A percentile compares a stretch with the other conserved stretches of the same genome.
These are phyloP conservation scores for Rhodotorula diobovata DNA, from an alignment of 768 basidiomycete genomes.

Conservation along the genomic window DNA sequence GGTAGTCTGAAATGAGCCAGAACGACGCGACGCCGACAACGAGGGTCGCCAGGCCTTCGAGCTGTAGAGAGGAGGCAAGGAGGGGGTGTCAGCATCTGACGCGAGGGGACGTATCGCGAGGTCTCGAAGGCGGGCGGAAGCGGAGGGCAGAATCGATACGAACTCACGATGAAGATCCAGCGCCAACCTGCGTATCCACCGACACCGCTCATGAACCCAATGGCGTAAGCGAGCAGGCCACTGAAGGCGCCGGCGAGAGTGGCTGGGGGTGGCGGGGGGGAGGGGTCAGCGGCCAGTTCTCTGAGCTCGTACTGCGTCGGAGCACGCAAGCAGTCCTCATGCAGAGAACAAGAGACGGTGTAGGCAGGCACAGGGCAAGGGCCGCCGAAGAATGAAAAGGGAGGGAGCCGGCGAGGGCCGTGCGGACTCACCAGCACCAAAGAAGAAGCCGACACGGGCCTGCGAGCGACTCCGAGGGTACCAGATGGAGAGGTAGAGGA, in stretches of 20 bases:
- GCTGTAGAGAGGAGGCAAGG: not conserved
- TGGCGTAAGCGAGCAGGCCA: slow-evolving; percentile 39
- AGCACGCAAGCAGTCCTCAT: too few species aligned
- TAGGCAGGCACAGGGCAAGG: too few species aligned
- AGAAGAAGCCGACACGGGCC: slow-evolving; percentile 41
- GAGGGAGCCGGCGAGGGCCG: too few species aligned
- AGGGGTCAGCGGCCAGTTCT: not conserved
- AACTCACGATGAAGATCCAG: slow-evolving; percentile 30
- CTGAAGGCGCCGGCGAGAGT: slow-evolving; percentile 34
- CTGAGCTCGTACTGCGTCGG: too few species aligned
- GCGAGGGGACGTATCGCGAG: too few species aligned
- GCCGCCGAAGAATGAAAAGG: too few species aligned
- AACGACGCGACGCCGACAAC: slow-evolving; percentile 27
- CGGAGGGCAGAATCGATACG: too few species aligned
- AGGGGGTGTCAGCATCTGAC: not conserved
- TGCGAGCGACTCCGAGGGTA: slow-evolving; percentile 38
- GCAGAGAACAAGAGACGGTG: too few species aligned
- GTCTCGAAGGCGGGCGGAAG: not conserved
- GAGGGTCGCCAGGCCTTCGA: slow-evolving; percentile 37
- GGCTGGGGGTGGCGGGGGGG: not conserved
- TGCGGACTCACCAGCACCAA: slow-evolving; percentile 20
- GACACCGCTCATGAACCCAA: slow-evolving; percentile 38
- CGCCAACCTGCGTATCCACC: slow-evolving; percentile 39
- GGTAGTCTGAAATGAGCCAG: slow-evolving; percentile 24
- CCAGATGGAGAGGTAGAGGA: slow-evolving; percentile 23